Conservation (phyloP, 768 basidiomycete species). For the Kwoniella dendrophila region DNA sequence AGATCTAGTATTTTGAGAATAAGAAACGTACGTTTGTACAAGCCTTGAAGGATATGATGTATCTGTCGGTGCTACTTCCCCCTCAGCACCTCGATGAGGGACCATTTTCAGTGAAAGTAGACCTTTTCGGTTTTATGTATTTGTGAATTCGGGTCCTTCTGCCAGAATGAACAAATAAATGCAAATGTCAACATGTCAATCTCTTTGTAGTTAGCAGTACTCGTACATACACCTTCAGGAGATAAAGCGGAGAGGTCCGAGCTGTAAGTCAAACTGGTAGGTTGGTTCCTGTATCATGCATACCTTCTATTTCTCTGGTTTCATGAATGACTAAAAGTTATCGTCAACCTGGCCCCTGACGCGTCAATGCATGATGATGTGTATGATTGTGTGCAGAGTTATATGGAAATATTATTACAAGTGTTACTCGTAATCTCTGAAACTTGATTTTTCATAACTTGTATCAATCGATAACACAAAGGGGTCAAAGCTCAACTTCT, state of each 20-base stretch:
- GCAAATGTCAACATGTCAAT: too few relatives aligned
- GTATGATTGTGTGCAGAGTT: too few relatives aligned
- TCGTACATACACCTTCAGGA: not conserved
- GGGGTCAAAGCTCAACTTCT: slow-evolving; percentile 15
- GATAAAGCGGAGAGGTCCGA: slow-evolving; percentile 3
- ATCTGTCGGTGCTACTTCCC: not conserved
- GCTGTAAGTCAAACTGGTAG: too few relatives aligned
- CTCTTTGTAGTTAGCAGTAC: not conserved
- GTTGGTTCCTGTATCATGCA: not conserved
- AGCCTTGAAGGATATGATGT: slow-evolving; percentile 23
- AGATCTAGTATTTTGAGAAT: slow-evolving; percentile 29
- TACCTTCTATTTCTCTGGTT: not conserved
- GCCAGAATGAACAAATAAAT: not conserved
- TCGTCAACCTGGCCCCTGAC: not conserved
- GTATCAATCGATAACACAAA: not conserved
- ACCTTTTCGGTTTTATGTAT: not conserved
- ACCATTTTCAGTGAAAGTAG: slow-evolving; percentile 18
- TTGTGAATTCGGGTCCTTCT: too few relatives aligned
- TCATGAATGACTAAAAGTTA: not conserved
- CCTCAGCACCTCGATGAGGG: slow-evolving; percentile 24
- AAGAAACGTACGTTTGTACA: slow-evolving; percentile 32
- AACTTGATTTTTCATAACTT: too few relatives aligned
- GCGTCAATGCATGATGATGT: not conserved
- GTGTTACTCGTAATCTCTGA: too few relatives aligned
- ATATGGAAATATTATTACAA: too few relatives aligned